A percentile compares a stretch with the other conserved stretches of the same genome.
phyloP scores from a whole-genome alignment of 495 filamentous ascomycete genomes.

The Saxispiralis lemnorum region DNA sequence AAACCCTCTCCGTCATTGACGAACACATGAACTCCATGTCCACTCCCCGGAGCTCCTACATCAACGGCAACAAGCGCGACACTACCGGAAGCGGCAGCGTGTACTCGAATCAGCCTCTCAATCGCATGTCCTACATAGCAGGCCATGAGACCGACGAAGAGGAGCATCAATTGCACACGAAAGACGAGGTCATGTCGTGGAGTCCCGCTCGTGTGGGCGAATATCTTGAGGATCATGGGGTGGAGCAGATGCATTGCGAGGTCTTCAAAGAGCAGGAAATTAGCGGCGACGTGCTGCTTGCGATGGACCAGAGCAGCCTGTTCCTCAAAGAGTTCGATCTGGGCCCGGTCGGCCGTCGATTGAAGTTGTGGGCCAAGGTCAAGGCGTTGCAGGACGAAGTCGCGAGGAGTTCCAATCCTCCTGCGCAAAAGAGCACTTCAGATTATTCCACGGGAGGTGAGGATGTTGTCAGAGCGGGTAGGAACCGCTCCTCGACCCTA shows the following conservation, averaged over 20 bases:
- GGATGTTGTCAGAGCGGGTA: constrained; percentile 10
- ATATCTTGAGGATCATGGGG: constrained; percentile 60
- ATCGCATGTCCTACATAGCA: constrained; percentile 74
- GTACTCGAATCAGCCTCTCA: constrained; percentile 62
- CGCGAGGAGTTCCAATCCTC: constrained; percentile 28
- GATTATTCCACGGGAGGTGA: constrained; percentile 15
- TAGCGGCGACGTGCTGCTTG: constrained; percentile 74
- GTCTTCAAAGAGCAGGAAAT: constrained; percentile 95
- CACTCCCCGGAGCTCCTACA: constrained; percentile 45
- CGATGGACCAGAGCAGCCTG: constrained; percentile 83
- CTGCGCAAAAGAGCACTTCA: constrained; percentile 22
- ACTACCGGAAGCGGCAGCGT: constrained; percentile 76
- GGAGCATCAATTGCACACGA: constrained; percentile 25
- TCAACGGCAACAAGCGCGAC: constrained; percentile 33
- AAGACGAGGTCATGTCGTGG: constrained; percentile 40
- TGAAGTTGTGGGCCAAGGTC: constrained; percentile 93
- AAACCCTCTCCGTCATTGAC: constrained; percentile 91
- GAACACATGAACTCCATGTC: constrained; percentile 94
- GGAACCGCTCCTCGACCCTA: constrained; percentile 26
- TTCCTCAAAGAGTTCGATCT: constrained; percentile 93
- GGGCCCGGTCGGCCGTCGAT: constrained; percentile 68
- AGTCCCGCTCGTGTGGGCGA: constrained; percentile 60
- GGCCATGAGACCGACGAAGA: constrained; percentile 41
- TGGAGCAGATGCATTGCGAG: constrained; percentile 73
- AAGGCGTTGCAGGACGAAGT: constrained; percentile 77